A percentile compares a stretch with the other conserved stretches of the same genome.
phyloP scores from a whole-genome alignment of 2,329 filamentous ascomycete species.

The Fusarium staphyleae region DNA sequence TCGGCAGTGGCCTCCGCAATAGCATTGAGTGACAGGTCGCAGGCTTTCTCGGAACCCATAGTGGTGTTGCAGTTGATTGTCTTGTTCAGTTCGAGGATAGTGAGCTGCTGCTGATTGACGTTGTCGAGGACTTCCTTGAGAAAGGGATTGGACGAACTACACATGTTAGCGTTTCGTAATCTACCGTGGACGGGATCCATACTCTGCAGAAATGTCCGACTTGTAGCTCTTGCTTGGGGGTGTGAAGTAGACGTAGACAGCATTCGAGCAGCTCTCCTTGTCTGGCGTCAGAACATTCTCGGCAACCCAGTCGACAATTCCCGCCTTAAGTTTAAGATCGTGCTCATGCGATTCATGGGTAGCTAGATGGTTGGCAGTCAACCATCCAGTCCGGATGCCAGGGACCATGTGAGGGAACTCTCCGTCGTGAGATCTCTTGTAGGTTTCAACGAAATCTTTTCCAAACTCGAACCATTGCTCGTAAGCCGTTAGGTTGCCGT shows the following conservation, averaged over 20 bases:
- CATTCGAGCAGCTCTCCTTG: conserved; percentile 6
- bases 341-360: neutral
- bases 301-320: neutral
- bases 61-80: conserved; percentile 18
- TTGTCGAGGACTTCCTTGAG: neutral
- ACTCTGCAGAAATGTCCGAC: conserved; percentile 19
- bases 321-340: conserved; percentile 4
- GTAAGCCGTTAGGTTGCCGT: conserved; percentile 1
- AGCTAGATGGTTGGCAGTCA: neutral
- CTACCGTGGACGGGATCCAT: neutral
- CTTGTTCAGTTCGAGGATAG: neutral
- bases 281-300: neutral
- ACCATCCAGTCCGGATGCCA: conserved; percentile 1
- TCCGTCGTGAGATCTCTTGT: neutral
- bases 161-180: neutral
- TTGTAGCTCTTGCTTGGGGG: conserved; percentile 5
- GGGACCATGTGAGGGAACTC: conserved; percentile 13
- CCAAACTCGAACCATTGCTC: conserved; percentile 16
- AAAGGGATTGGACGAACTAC: conserved; percentile 1
- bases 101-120: rapidly evolving
- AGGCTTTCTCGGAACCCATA: conserved; percentile 3
- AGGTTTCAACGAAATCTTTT: conserved; percentile 1
- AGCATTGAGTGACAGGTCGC: neutral
- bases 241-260: conserved; percentile 8
- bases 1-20: neutral